phyloP scores from a whole-genome alignment of 164 flowering plant species.

The Vitis riparia region DNA sequence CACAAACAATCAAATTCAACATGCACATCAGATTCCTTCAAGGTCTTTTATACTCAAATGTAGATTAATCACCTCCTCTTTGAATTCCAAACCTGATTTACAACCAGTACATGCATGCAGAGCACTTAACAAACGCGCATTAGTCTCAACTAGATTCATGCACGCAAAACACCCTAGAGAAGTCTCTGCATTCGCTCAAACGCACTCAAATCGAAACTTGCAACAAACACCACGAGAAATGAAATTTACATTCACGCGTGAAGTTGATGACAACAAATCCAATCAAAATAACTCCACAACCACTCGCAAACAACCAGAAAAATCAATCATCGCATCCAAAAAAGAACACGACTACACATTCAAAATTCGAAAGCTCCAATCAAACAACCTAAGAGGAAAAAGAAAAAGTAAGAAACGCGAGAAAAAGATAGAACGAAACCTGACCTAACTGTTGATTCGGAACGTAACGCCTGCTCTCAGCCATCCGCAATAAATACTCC shows the following conservation, averaged over 20 bases:
- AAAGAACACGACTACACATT: neutral
- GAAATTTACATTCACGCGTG: neutral
- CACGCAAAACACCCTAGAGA: neutral
- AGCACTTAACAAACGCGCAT: no score
- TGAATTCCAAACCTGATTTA: no score
- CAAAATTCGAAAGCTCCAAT: neutral
- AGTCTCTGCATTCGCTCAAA: neutral
- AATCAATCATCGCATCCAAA: neutral
- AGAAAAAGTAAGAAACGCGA: neutral
- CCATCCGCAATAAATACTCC: conserved; percentile 32
- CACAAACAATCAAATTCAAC: no score
- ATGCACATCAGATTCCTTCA: no score
- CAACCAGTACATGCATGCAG: no score
- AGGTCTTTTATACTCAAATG: no score
- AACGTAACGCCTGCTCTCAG: conserved; percentile 39
- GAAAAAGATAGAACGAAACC: neutral
- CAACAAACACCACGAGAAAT: neutral
- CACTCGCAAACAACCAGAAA: no score
- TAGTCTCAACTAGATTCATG: neutral
- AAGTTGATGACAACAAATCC: neutral
- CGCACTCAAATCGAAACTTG: neutral
- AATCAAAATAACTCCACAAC: no score
- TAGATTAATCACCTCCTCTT: no score
- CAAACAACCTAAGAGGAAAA: neutral
- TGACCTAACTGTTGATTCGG: conserved; percentile 43